These are phyloP conservation scores for Pezicula radicicola DNA, from an alignment of 2,329 filamentous ascomycete species.

Conservation along the genomic window DNA sequence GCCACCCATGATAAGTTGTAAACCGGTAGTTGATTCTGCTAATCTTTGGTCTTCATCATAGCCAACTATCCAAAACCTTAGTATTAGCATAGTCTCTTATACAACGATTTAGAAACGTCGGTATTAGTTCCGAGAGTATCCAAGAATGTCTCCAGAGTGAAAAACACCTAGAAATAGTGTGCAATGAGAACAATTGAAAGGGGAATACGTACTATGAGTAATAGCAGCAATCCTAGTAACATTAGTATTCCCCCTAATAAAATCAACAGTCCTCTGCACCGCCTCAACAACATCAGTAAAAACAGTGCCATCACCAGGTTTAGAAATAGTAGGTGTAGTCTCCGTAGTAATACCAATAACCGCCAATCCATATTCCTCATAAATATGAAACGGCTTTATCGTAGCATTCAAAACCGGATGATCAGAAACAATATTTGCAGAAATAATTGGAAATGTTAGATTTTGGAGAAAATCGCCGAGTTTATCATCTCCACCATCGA, in stretches of 20 bases:
- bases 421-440: slow-evolving; percentile 60
- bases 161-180: no score
- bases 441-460: slow-evolving; percentile 62
- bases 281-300: slow-evolving; percentile 56
- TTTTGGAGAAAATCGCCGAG: slow-evolving; percentile 61
- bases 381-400: slow-evolving; percentile 65
- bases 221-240: slow-evolving; percentile 64
- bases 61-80: slow-evolving; percentile 36
- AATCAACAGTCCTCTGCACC: slow-evolving; percentile 59
- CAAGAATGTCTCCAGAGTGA: no score
- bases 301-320: slow-evolving; percentile 52
- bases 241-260: slow-evolving; percentile 58
- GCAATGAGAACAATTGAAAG: no score
- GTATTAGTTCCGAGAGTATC: no score
- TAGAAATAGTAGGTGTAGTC: slow-evolving; percentile 55
- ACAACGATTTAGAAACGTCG: no score
- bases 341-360: slow-evolving; percentile 63
- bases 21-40: slow-evolving; percentile 54
- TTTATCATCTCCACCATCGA: slow-evolving; percentile 61
- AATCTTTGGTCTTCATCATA: slow-evolving; percentile 62
- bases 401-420: slow-evolving; percentile 57
- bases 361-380: slow-evolving; percentile 56
- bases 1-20: slow-evolving; percentile 67
- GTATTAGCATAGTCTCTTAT: no score
- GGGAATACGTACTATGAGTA: slow-evolving; percentile 44